These are phyloP conservation scores for Penicillium paneum DNA, from an alignment of 2,329 filamentous ascomycete genomes.

Conservation along the genomic window DNA sequence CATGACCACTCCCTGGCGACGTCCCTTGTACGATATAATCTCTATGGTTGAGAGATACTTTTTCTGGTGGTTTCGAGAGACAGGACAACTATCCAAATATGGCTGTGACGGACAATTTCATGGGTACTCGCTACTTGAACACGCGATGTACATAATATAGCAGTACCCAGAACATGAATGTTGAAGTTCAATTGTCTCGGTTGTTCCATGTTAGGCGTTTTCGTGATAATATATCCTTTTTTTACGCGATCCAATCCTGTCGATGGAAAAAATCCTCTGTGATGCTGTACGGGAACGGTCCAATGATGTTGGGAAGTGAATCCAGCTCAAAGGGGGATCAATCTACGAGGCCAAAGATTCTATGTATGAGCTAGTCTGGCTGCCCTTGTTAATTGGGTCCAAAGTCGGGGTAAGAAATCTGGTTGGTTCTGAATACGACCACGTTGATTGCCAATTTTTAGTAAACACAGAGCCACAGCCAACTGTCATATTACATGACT, in stretches of 20 bases:
- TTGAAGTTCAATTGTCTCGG: not conserved
- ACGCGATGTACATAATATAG: slow-evolving; percentile 9
- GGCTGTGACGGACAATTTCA: not conserved
- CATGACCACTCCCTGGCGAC: slow-evolving; percentile 20
- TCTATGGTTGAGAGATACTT: slow-evolving; percentile 11
- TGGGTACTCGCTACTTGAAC: slow-evolving; percentile 1
- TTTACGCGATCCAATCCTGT: not conserved
- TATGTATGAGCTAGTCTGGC: not conserved
- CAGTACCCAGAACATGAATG: slow-evolving; percentile 3
- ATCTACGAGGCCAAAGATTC: not conserved
- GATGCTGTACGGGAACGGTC: not conserved
- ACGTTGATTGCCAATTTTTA: not conserved
- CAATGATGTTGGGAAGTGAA: not conserved
- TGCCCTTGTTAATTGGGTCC: not conserved
- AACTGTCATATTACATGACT: not conserved
- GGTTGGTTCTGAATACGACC: not conserved
- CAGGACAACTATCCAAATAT: not conserved
- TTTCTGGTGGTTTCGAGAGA: slow-evolving; percentile 14
- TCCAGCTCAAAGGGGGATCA: not conserved
- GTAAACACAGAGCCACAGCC: not conserved
- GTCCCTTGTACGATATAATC: slow-evolving; percentile 34
- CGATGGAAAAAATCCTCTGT: not conserved
- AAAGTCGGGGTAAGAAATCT: not conserved
- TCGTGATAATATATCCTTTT: not conserved
- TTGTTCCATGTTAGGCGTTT: slow-evolving; percentile 1